Percentiles rank a stretch among this genome's conserved stretches.
Evolutionary conservation across 163 green algal genomes (phyloP).

Genomic region (Scenedesmus sp.): DNA sequence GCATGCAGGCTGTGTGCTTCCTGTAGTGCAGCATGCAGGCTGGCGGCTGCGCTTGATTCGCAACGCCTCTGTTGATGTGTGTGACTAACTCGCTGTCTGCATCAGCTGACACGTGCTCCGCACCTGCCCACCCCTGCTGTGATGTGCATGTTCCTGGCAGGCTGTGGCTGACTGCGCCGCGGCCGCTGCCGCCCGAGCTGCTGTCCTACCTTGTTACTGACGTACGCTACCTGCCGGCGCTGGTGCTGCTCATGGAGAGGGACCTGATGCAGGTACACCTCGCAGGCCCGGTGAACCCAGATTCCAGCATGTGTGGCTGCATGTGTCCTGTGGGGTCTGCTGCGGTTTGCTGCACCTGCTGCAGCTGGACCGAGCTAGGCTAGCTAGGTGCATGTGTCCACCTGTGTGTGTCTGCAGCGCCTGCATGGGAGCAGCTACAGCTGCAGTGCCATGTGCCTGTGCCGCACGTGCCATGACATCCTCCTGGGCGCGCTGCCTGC

Average conservation of each 20-base stretch:
- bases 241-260: conserved; percentile 43
- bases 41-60: no score
- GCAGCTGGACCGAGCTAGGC: no score
- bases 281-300: no score
- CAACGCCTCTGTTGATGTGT: not conserved
- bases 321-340: not conserved
- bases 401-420: no score
- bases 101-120: no score
- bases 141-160: not conserved
- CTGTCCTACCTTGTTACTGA: conserved; percentile 13
- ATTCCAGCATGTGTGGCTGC: not conserved
- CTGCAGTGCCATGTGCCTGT: no score
- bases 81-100: not conserved
- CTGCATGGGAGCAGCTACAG: no score
- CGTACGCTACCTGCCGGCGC: conserved; percentile 39
- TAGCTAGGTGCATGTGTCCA: no score
- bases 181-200: not conserved
- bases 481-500: no score
- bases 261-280: not conserved
- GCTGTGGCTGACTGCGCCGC: conserved; percentile 18
- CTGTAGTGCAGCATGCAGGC: no score
- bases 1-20: no score
- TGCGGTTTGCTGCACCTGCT: not conserved
- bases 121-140: not conserved
- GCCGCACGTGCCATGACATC: no score